phyloP scores from a whole-genome alignment of 495 filamentous ascomycete genomes.

The Tuber indicum region DNA sequence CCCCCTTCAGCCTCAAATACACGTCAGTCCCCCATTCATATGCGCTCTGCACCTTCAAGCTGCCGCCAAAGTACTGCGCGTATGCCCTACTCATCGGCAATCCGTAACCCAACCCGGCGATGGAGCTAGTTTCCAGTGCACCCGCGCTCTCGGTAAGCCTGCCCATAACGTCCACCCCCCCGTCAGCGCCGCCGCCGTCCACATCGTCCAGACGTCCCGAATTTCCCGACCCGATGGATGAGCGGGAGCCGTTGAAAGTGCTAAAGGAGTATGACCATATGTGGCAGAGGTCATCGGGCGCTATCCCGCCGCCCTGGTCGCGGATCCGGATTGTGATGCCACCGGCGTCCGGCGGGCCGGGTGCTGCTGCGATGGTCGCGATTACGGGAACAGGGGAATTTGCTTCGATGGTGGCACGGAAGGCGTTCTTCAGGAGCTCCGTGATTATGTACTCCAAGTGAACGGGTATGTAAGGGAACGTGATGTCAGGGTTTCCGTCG shows the following conservation, averaged over 20 bases:
- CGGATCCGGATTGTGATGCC: slow-evolving; percentile 93
- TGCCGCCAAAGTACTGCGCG: slow-evolving; percentile 95
- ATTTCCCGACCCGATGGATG: slow-evolving; percentile 16
- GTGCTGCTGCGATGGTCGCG: slow-evolving; percentile 84
- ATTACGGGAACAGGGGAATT: slow-evolving; percentile 71
- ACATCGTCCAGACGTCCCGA: slow-evolving; percentile 43
- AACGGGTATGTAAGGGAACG: slow-evolving; percentile 85
- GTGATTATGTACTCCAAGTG: slow-evolving; percentile 96
- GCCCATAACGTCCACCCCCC: slow-evolving; percentile 26
- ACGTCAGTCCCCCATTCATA: slow-evolving; percentile 93
- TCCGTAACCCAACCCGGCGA: slow-evolving; percentile 90
- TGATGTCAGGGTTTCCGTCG: slow-evolving; percentile 70
- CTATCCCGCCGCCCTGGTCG: slow-evolving; percentile 88
- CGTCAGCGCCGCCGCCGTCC: slow-evolving; percentile 47
- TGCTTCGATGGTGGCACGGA: slow-evolving; percentile 82
- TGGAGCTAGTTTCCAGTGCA: slow-evolving; percentile 48
- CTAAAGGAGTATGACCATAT: slow-evolving; percentile 97
- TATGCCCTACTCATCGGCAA: slow-evolving; percentile 87
- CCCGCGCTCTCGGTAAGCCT: slow-evolving; percentile 45
- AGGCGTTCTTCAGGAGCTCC: slow-evolving; percentile 93
- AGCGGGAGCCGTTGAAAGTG: slow-evolving; percentile 65
- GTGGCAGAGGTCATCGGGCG: slow-evolving; percentile 68
- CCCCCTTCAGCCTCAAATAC: slow-evolving; percentile 73
- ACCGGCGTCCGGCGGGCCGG: slow-evolving; percentile 53
- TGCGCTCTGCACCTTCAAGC: slow-evolving; percentile 87